Evolutionary conservation across 139 green algal genomes (phyloP).

Genomic region (Chlorella ohadii): DNA sequence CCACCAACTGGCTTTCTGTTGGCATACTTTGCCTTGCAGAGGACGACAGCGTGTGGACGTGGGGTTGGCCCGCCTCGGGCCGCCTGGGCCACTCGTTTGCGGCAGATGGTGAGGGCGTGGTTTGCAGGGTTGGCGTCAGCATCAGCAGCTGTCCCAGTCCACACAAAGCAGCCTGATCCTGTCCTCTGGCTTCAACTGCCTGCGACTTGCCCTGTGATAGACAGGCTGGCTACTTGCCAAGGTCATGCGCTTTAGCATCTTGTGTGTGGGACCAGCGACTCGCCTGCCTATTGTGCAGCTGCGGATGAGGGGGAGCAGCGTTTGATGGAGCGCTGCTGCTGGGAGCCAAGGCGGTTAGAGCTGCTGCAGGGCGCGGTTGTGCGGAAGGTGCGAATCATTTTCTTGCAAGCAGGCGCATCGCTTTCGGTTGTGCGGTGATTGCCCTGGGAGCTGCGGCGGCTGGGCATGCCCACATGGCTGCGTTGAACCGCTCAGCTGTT

Average conservation of each 20-base stretch:
- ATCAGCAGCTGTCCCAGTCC: no score
- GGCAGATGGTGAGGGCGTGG: not conserved
- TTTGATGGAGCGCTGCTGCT: constrained; percentile 34
- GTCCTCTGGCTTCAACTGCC: no score
- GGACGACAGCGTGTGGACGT: constrained; percentile 44
- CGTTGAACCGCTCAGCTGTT: no score
- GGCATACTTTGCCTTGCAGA: constrained; percentile 16
- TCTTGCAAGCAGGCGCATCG: no score
- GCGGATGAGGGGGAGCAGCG: constrained; percentile 41
- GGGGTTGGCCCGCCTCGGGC: constrained; percentile 43
- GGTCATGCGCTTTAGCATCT: no score
- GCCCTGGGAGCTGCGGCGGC: no score
- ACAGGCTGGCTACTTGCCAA: no score
- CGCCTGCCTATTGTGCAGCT: not conserved
- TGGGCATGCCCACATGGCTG: not conserved
- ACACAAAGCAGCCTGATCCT: no score
- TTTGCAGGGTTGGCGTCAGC: not conserved
- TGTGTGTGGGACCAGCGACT: not conserved
- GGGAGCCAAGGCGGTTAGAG: constrained; percentile 34
- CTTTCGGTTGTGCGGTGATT: not conserved
- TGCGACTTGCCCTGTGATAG: no score
- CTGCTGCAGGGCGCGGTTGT: constrained; percentile 24
- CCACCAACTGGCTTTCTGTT: no score
- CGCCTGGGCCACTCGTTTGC: constrained; percentile 52
- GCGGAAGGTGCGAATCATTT: constrained; percentile 1